Evolutionary conservation across 202 grass and related monocot species (phyloP).

Genomic region (Zizania palustris): DNA sequence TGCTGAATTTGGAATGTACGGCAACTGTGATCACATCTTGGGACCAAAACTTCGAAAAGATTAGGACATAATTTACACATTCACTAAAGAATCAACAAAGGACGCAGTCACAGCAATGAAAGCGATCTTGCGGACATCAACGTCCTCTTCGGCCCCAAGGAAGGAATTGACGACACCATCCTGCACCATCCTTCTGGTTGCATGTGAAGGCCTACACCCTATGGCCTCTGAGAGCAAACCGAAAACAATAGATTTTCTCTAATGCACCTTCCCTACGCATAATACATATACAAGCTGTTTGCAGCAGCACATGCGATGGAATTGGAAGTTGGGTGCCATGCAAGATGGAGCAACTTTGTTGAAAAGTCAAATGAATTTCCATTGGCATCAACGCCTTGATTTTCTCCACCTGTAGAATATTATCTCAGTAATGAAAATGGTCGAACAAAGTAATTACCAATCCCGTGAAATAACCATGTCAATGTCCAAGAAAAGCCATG

Average conservation of each 20-base stretch:
- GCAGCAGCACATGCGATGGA: constrained; percentile 92
- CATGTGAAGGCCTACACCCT: constrained; percentile 43
- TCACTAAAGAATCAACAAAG: constrained; percentile 72
- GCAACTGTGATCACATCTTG: constrained; percentile 45
- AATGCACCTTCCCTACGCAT: constrained; percentile 61
- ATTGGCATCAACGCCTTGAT: constrained; percentile 68
- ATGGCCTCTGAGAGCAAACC: constrained; percentile 38
- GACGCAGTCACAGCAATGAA: constrained; percentile 34
- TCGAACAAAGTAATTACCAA: constrained; percentile 7
- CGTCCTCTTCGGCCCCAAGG: constrained; percentile 39
- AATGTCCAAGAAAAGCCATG: constrained; percentile 27
- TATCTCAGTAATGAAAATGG: constrained; percentile 10
- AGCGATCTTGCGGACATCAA: constrained; percentile 34
- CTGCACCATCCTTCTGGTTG: constrained; percentile 44
- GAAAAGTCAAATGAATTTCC: constrained; percentile 85
- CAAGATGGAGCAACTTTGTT: constrained; percentile 88
- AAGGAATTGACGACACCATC: constrained; percentile 36
- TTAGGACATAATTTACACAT: constrained; percentile 80
- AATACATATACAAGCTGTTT: constrained; percentile 99
- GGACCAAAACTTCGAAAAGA: constrained; percentile 51
- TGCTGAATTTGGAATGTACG: constrained; percentile 33
- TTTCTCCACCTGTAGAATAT: constrained; percentile 76
- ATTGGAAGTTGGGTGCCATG: constrained; percentile 95
- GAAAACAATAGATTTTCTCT: constrained; percentile 56
- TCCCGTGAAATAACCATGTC: constrained; percentile 3